These are phyloP conservation scores for Didymella lethalis DNA, from an alignment of 2,329 filamentous ascomycete genomes.

Conservation along the genomic window DNA sequence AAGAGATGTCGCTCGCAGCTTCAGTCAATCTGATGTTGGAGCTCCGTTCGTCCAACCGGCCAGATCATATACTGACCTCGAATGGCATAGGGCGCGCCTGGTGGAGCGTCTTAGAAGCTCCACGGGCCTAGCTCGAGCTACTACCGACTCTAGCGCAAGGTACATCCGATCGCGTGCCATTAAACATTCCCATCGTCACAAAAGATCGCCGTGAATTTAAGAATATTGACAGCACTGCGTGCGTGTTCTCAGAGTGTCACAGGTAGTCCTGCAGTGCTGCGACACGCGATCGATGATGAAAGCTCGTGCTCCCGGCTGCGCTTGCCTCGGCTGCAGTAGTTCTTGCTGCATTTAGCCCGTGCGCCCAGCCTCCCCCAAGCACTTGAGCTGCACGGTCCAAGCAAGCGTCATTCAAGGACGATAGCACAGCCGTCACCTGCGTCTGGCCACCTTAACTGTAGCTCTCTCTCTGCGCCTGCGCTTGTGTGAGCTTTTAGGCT, in stretches of 20 bases:
- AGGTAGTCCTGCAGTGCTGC: background rate
- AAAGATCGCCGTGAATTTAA: background rate
- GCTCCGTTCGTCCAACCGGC: constrained; percentile 12
- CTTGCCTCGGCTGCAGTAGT: constrained; percentile 20
- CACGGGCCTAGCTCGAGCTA: constrained; percentile 3
- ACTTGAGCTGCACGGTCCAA: constrained; percentile 13
- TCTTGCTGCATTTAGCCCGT: constrained; percentile 7
- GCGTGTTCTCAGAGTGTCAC: background rate
- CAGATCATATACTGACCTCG: constrained; percentile 9
- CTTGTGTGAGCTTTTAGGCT: constrained; percentile 4
- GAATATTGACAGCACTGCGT: background rate
- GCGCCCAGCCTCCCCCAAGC: constrained; percentile 16
- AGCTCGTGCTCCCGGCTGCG: constrained; percentile 15
- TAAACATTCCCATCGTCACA: background rate
- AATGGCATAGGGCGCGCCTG: constrained; percentile 29
- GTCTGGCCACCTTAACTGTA: constrained; percentile 21
- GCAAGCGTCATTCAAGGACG: constrained; percentile 22
- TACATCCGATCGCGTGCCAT: constrained; percentile 8
- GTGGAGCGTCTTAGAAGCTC: constrained; percentile 9
- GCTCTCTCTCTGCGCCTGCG: constrained; percentile 9
- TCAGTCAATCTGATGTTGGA: background rate
- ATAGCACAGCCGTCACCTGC: constrained; percentile 21
- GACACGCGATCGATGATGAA: constrained; percentile 9
- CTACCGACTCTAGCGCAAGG: constrained; percentile 8
- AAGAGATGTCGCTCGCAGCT: background rate